These are phyloP conservation scores for Neurospora sp. DNA, from an alignment of 495 filamentous ascomycete genomes.

Conservation along the genomic window DNA sequence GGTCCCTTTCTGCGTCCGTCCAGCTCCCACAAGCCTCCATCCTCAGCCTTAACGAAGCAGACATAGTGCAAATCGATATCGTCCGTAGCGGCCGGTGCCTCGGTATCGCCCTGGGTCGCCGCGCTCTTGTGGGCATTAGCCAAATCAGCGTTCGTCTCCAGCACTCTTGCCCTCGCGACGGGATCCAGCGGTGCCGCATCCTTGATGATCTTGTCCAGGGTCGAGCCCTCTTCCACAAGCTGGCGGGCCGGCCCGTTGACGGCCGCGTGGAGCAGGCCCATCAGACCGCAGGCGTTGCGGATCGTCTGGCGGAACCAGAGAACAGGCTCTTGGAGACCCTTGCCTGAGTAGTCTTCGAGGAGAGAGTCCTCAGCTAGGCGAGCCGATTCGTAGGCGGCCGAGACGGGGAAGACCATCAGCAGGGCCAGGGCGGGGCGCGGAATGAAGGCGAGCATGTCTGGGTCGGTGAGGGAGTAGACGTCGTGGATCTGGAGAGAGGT, in stretches of 20 bases:
- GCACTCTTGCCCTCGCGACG: constrained; percentile 51
- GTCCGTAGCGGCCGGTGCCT: constrained; percentile 56
- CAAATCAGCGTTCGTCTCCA: constrained; percentile 62
- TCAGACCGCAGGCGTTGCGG: constrained; percentile 70
- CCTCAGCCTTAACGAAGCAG: constrained; percentile 66
- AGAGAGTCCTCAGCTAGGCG: constrained; percentile 56
- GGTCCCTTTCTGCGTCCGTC: constrained; percentile 71
- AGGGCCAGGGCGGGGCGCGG: constrained; percentile 76
- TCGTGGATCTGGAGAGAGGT: constrained; percentile 61
- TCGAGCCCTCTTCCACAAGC: constrained; percentile 33
- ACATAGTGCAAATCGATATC: constrained; percentile 75
- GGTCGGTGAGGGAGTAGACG: constrained; percentile 73
- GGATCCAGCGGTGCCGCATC: constrained; percentile 43
- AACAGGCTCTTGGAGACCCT: constrained; percentile 43
- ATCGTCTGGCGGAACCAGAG: constrained; percentile 87
- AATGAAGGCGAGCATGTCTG: constrained; percentile 67
- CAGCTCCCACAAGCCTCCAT: constrained; percentile 69
- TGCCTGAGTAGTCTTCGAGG: constrained; percentile 30
- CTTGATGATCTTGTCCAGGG: constrained; percentile 32
- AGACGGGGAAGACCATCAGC: constrained; percentile 77
- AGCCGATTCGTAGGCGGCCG: constrained; percentile 55
- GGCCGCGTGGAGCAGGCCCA: constrained; percentile 67
- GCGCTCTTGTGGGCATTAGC: constrained; percentile 64
- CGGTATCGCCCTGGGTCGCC: constrained; percentile 62
- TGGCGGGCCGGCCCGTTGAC: constrained; percentile 42